phyloP scores from a whole-genome alignment of 1,139 yeast genomes.

The Magnusiomyces ingens region DNA sequence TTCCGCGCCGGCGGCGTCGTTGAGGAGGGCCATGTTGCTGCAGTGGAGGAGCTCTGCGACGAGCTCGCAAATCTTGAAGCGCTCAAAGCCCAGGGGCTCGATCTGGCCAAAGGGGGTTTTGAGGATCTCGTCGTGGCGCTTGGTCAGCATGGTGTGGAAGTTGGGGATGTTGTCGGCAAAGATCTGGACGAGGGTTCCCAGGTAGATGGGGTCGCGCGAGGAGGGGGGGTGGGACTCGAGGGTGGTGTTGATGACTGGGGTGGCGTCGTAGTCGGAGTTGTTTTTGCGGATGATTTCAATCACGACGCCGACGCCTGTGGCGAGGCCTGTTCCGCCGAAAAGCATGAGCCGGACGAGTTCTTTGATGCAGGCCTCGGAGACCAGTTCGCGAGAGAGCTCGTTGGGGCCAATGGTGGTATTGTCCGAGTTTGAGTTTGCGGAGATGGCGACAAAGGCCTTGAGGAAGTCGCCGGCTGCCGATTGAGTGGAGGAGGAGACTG shows the following conservation, averaged over 20 bases:
- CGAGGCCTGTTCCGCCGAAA: constrained; percentile 82
- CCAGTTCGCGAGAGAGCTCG: constrained; percentile 85
- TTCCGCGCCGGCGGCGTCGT: constrained; percentile 76
- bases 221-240: constrained; percentile 91
- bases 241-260: constrained; percentile 81
- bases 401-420: constrained; percentile 94
- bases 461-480: constrained; percentile 93
- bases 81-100: constrained; percentile 91
- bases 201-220: constrained; percentile 88
- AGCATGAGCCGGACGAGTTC: constrained; percentile 76
- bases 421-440: constrained; percentile 81
- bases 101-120: constrained; percentile 67
- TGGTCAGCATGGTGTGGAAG: constrained; percentile 52
- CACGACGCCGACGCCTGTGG: constrained; percentile 93
- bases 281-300: constrained; percentile 93
- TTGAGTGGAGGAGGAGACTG: constrained; percentile 59
- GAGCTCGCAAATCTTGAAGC: constrained; percentile 90
- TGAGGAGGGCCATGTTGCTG: constrained; percentile 89
- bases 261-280: constrained; percentile 89
- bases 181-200: constrained; percentile 77
- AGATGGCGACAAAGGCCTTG: constrained; percentile 86
- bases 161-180: constrained; percentile 71
- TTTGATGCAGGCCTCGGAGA: constrained; percentile 60
- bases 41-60: constrained; percentile 94
- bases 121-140: constrained; percentile 34